These are phyloP conservation scores for Parasarocladium wereldwijsianum DNA, from an alignment of 2,329 filamentous ascomycete species.

Conservation along the genomic window DNA sequence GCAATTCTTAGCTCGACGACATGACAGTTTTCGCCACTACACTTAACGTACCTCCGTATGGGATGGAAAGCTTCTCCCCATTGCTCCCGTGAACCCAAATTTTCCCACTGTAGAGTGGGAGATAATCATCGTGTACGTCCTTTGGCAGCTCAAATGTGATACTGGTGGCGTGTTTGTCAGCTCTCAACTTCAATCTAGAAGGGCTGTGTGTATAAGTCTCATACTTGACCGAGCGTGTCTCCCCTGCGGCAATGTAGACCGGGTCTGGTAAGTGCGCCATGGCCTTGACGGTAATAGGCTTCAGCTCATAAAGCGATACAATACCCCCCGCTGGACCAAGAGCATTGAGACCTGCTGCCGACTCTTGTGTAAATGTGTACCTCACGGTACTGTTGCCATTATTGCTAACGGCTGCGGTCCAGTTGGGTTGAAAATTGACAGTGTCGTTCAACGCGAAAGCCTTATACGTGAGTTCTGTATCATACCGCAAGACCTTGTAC, in stretches of 20 bases:
- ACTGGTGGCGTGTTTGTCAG: no score
- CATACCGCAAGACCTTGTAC: conserved; percentile 23
- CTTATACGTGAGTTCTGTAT: conserved; percentile 20
- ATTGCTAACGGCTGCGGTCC: conserved; percentile 27
- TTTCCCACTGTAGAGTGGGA: conserved; percentile 30
- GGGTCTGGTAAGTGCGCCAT: conserved; percentile 14
- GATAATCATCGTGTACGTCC: conserved; percentile 14
- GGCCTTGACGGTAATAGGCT: conserved; percentile 14
- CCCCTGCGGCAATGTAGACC: conserved; percentile 13
- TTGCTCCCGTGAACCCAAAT: conserved; percentile 23
- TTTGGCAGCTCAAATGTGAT: conserved; percentile 15
- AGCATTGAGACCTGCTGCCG: conserved; percentile 23
- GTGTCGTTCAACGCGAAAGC: conserved; percentile 35
- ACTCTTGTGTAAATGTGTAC: conserved; percentile 25
- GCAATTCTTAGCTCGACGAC: background rate
- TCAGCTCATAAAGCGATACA: conserved; percentile 12
- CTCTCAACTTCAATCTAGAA: conserved; percentile 1
- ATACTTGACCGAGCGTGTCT: conserved; percentile 15
- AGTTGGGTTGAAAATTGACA: conserved; percentile 21
- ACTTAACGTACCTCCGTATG: conserved; percentile 20
- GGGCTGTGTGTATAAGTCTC: background rate
- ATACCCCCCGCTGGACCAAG: conserved; percentile 16
- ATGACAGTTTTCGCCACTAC: background rate
- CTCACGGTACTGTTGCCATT: conserved; percentile 20
- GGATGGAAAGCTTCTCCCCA: conserved; percentile 24